Percentiles rank a stretch among this genome's conserved stretches.
Evolutionary conservation across 768 basidiomycete genomes (phyloP).

Genomic region (Tricholoma hemisulphureum): DNA sequence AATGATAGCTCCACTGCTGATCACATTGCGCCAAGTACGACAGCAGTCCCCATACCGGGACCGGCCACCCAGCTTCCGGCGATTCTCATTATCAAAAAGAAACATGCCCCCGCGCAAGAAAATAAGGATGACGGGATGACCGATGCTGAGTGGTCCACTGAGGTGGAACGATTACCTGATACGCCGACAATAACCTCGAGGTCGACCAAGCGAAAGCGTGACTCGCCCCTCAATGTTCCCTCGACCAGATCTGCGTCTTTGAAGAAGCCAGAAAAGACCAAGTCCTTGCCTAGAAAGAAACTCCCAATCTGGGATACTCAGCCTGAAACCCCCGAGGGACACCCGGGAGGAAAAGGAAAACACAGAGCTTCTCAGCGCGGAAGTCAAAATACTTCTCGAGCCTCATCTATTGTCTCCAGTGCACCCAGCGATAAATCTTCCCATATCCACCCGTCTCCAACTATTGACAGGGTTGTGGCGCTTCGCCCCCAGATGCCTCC

Average conservation of each 20-base stretch:
- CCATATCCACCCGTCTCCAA: constrained; percentile 28
- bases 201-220: constrained; percentile 23
- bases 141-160: neutral
- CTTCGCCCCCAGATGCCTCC: constrained; percentile 16
- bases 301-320: neutral
- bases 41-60: constrained; percentile 5
- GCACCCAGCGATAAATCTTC: constrained; percentile 29
- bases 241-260: constrained; percentile 4
- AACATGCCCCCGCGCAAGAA: neutral
- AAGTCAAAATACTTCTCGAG: constrained; percentile 36
- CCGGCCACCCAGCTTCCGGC: constrained; percentile 26
- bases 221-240: constrained; percentile 1
- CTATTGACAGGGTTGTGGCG: constrained; percentile 25
- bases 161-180: neutral
- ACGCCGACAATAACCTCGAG: neutral
- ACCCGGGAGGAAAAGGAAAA: constrained; percentile 31
- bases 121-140: neutral
- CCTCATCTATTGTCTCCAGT: constrained; percentile 51
- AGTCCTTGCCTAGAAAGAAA: neutral
- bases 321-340: neutral
- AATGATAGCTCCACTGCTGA: neutral
- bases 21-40: neutral
- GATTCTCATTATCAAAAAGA: constrained; percentile 27
- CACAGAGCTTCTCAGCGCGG: constrained; percentile 30
- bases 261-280: constrained; percentile 7